A percentile compares a stretch with the other conserved stretches of the same genome.
Conservation (phyloP, 176 grass and related monocot genomes). For the Cenchrus americanus region DNA sequence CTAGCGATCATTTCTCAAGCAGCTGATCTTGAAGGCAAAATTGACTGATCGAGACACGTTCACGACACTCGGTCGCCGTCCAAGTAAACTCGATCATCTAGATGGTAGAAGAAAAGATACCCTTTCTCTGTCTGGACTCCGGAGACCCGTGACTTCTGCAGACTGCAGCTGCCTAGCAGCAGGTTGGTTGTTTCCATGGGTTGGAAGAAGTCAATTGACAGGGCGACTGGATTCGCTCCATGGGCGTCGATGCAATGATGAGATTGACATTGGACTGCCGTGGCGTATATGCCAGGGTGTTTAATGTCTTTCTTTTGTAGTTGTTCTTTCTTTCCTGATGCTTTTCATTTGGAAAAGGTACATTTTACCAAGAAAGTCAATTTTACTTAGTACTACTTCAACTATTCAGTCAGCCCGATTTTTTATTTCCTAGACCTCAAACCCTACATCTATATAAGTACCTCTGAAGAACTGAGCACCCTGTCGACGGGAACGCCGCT, state of each 20-base stretch:
- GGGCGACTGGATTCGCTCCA: neutral
- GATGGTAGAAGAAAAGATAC: neutral
- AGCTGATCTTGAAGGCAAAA: neutral
- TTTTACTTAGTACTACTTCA: too few relatives aligned
- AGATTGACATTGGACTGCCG: neutral
- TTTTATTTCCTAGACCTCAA: too few relatives aligned
- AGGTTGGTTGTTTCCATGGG: neutral
- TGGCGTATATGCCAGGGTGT: slow-evolving; percentile 9
- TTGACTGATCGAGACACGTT: slow-evolving; percentile 2
- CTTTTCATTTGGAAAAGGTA: too few relatives aligned
- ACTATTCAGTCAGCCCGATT: too few relatives aligned
- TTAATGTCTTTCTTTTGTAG: neutral
- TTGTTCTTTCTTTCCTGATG: too few relatives aligned
- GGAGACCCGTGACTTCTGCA: neutral
- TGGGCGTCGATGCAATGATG: neutral
- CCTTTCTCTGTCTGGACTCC: neutral
- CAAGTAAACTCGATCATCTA: neutral
- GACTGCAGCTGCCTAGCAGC: neutral
- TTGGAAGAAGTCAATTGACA: neutral
- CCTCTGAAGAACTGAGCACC: too few relatives aligned
- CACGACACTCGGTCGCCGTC: neutral
- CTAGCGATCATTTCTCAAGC: neutral
- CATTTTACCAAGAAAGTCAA: too few relatives aligned
- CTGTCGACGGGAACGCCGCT: too few relatives aligned
- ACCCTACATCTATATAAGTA: too few relatives aligned